Conservation (phyloP, 805 yeast genomes). For the Candida ascalaphidarum region DNA sequence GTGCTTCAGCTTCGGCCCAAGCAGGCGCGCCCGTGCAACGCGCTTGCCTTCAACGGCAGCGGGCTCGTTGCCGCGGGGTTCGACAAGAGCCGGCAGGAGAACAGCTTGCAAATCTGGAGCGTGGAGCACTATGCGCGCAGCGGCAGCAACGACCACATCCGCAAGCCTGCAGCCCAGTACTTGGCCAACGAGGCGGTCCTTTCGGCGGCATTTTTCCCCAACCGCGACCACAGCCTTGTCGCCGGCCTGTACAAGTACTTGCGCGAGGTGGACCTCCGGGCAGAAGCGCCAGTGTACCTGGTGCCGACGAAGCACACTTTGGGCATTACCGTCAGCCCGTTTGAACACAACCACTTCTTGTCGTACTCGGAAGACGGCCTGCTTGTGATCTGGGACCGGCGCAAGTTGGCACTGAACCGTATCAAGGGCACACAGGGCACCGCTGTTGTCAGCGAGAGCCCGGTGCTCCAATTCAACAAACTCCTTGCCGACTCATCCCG, state of each 20-base stretch:
- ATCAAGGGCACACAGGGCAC: slow-evolving; percentile 5
- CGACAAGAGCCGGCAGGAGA: slow-evolving; percentile 71
- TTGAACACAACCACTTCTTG: slow-evolving; percentile 57
- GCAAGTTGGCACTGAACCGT: slow-evolving; percentile 39
- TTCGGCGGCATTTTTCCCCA: slow-evolving; percentile 59
- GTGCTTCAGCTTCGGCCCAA: slow-evolving; percentile 44
- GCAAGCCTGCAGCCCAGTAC: slow-evolving; percentile 46
- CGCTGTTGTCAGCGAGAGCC: slow-evolving; percentile 36
- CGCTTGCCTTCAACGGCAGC: slow-evolving; percentile 57
- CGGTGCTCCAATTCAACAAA: slow-evolving; percentile 52
- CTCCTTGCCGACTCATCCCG: slow-evolving; percentile 54
- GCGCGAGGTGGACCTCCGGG: slow-evolving; percentile 69
- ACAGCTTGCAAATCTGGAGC: slow-evolving; percentile 76
- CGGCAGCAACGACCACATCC: slow-evolving; percentile 40
- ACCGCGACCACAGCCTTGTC: slow-evolving; percentile 44
- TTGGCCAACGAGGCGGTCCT: slow-evolving; percentile 69
- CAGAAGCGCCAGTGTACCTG: slow-evolving; percentile 58
- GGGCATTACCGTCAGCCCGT: slow-evolving; percentile 63
- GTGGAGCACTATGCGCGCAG: slow-evolving; percentile 47
- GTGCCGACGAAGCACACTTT: slow-evolving; percentile 67
- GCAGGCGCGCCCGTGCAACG: slow-evolving; percentile 67
- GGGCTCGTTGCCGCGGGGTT: slow-evolving; percentile 70
- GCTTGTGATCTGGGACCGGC: slow-evolving; percentile 72
- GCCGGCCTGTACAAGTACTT: slow-evolving; percentile 73
- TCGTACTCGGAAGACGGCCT: slow-evolving; percentile 81